Percentiles rank a stretch among this genome's conserved stretches.
Conservation (phyloP, 2,329 filamentous ascomycete species). For the Botrytis paeoniae region DNA sequence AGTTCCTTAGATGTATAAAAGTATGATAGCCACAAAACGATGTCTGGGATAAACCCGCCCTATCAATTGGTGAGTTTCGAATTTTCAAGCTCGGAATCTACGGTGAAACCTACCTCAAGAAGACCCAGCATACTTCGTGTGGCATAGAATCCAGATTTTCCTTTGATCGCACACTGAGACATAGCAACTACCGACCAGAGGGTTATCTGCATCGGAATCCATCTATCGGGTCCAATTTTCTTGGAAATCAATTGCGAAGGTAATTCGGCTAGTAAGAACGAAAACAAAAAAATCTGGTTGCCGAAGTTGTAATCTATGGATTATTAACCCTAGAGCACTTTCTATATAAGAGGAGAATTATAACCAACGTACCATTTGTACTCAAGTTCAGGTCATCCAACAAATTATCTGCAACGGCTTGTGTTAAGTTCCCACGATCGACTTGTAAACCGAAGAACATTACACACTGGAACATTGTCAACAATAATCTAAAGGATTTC, state of each 20-base stretch:
- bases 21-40: slow-evolving; percentile 67
- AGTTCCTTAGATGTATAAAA: slow-evolving; percentile 73
- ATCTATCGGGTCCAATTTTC: slow-evolving; percentile 48
- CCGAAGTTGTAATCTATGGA: slow-evolving; percentile 30
- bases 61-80: slow-evolving; percentile 27
- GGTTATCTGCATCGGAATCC: slow-evolving; percentile 52
- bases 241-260: slow-evolving; percentile 49
- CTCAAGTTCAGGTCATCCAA: slow-evolving; percentile 49
- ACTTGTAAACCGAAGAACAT: slow-evolving; percentile 62
- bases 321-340: background rate
- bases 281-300: slow-evolving; percentile 42
- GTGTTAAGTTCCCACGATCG: slow-evolving; percentile 56
- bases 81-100: slow-evolving; percentile 22
- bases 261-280: slow-evolving; percentile 46
- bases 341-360: background rate
- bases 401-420: slow-evolving; percentile 60
- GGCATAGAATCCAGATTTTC: slow-evolving; percentile 44
- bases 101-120: slow-evolving; percentile 37
- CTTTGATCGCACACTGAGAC: slow-evolving; percentile 45
- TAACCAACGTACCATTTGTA: slow-evolving; percentile 40
- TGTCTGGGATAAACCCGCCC: slow-evolving; percentile 62
- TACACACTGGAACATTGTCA: slow-evolving; percentile 51
- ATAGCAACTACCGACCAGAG: slow-evolving; percentile 49
- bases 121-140: slow-evolving; percentile 40
- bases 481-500: too few relatives aligned